These are phyloP conservation scores for Paratinospora sagittata DNA, from an alignment of 164 flowering plant genomes.

Conservation along the genomic window DNA sequence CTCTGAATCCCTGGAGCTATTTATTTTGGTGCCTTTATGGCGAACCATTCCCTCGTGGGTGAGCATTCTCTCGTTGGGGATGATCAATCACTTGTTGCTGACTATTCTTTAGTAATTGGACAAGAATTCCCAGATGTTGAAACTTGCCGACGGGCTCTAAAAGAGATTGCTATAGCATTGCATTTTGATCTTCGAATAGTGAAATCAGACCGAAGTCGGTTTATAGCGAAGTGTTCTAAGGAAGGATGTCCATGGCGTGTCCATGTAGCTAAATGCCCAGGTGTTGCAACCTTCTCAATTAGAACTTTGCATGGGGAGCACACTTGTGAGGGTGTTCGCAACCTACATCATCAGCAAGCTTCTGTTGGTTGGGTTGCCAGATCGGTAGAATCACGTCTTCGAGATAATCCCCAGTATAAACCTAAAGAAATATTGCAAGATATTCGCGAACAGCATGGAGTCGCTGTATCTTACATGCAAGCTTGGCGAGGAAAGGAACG, in stretches of 20 bases:
- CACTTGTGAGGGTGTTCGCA: conserved; percentile 89
- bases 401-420: conserved; percentile 89
- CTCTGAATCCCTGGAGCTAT: conserved; percentile 5
- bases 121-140: conserved; percentile 87
- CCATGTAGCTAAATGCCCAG: conserved; percentile 87
- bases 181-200: conserved; percentile 96
- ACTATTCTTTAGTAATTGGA: conserved; percentile 57
- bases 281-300: conserved; percentile 75
- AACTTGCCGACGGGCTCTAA: conserved; percentile 63
- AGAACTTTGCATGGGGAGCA: conserved; percentile 85
- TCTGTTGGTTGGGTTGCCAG: conserved; percentile 99
- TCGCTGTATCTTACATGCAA: conserved; percentile 96
- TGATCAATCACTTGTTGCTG: conserved; percentile 21
- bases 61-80: conserved; percentile 22
- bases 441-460: conserved; percentile 88
- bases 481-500: conserved; percentile 99
- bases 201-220: conserved; percentile 94
- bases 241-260: conserved; percentile 99
- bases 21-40: conserved; percentile 16
- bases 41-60: no score
- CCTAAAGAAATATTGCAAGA: conserved; percentile 93
- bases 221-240: conserved; percentile 90
- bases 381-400: conserved; percentile 80
- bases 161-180: conserved; percentile 83
- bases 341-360: conserved; percentile 95